phyloP scores from a whole-genome alignment of 345 rosid genomes.

The Salix koriyanagi region DNA sequence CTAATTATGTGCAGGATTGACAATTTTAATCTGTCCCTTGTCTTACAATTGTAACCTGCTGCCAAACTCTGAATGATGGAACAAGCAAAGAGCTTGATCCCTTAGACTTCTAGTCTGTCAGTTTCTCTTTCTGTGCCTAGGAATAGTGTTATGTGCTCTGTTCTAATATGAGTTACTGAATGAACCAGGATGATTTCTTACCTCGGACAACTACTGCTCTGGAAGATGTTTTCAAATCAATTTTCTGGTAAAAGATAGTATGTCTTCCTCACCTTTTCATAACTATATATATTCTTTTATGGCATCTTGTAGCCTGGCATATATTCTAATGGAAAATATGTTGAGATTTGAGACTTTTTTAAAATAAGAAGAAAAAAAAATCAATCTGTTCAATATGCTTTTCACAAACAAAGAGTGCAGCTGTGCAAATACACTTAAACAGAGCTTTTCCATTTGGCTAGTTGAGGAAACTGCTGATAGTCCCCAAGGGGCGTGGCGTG shows the following conservation, averaged over 20 bases:
- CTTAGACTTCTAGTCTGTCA: not conserved
- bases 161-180: conserved; percentile 23
- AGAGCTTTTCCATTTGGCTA: not conserved
- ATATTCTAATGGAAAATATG: not conserved
- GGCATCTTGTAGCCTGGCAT: not conserved
- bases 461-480: not conserved
- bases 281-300: not conserved
- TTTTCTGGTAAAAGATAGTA: conserved; percentile 72
- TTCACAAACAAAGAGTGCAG: not conserved
- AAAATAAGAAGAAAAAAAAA: not conserved
- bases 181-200: conserved; percentile 86
- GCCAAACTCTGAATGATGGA: not conserved
- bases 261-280: conserved; percentile 32
- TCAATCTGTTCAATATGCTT: not conserved
- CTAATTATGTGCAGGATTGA: not conserved
- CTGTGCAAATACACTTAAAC: not conserved
- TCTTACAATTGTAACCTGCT: not conserved
- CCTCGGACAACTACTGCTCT: conserved; percentile 84
- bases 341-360: not conserved
- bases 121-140: not conserved
- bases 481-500: too few species aligned
- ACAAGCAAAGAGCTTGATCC: not conserved
- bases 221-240: conserved; percentile 73
- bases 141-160: conserved; percentile 1
- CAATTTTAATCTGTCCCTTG: not conserved